Evolutionary conservation across 495 filamentous ascomycete species (phyloP).

Genomic region (Neurospora sp.): DNA sequence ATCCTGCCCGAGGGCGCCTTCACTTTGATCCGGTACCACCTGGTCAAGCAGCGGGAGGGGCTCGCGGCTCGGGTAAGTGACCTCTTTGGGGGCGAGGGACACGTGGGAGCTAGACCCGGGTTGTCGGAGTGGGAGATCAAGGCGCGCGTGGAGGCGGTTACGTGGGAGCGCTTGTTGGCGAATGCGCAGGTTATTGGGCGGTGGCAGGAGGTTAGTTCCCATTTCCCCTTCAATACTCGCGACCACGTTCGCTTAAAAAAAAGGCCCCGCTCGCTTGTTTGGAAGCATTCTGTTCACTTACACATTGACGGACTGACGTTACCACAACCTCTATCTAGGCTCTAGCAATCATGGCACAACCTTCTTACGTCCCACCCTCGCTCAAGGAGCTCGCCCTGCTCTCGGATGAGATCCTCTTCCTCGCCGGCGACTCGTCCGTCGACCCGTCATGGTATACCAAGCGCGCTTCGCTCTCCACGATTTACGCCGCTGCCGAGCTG

Average conservation of each 20-base stretch:
- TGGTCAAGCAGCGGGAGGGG: conserved; percentile 50
- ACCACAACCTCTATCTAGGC: conserved; percentile 42
- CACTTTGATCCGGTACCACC: conserved; percentile 72
- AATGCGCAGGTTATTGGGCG: conserved; percentile 59
- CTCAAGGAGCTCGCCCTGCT: conserved; percentile 69
- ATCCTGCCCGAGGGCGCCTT: conserved; percentile 71
- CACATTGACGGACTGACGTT: not conserved
- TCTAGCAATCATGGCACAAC: conserved; percentile 77
- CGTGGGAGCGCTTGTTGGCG: conserved; percentile 61
- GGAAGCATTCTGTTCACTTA: not conserved
- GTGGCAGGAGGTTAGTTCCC: conserved; percentile 69
- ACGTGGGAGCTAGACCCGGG: conserved; percentile 23
- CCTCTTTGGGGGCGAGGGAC: conserved; percentile 14
- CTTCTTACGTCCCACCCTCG: conserved; percentile 63
- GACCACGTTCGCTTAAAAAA: not conserved
- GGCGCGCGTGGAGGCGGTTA: conserved; percentile 45
- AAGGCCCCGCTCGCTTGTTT: not conserved
- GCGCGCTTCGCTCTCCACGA: conserved; percentile 59
- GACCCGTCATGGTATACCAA: conserved; percentile 90
- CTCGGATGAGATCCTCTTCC: conserved; percentile 76
- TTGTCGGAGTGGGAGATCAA: conserved; percentile 25
- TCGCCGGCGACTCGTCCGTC: conserved; percentile 71
- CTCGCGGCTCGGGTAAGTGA: conserved; percentile 24
- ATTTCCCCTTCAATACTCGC: not conserved
- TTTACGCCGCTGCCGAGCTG: conserved; percentile 80